Evolutionary conservation across 495 filamentous ascomycete genomes (phyloP).

Genomic region (Xylaria telfairii): DNA sequence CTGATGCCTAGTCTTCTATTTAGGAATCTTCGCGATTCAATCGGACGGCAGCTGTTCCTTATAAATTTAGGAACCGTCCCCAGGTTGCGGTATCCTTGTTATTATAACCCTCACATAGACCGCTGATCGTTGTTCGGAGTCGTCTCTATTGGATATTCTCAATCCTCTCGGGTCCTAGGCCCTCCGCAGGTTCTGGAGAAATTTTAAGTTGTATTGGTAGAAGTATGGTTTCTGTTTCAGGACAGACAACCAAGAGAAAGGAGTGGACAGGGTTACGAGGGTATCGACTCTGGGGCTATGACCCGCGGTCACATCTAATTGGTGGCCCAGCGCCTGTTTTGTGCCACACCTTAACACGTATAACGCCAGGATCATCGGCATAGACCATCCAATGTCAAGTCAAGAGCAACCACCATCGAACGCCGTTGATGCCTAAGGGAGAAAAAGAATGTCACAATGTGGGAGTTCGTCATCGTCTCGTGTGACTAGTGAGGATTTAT

Average conservation of each 20-base stretch:
- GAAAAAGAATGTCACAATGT: conserved; percentile 44
- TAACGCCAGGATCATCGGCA: conserved; percentile 47
- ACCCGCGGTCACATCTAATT: conserved; percentile 37
- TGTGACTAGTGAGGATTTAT: conserved; percentile 46
- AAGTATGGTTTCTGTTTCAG: conserved; percentile 28
- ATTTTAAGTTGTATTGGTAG: conserved; percentile 32
- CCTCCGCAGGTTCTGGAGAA: conserved; percentile 37
- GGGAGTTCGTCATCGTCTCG: conserved; percentile 57
- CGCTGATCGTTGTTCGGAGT: conserved; percentile 22
- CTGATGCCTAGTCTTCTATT: conserved; percentile 34
- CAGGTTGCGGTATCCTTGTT: conserved; percentile 19
- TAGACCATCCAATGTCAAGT: conserved; percentile 52
- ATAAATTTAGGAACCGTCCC: conserved; percentile 14
- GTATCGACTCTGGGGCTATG: conserved; percentile 35
- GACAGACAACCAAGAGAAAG: conserved; percentile 43
- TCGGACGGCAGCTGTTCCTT: conserved; percentile 31
- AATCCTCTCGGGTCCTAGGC: conserved; percentile 27
- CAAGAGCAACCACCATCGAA: conserved; percentile 51
- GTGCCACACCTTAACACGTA: conserved; percentile 45
- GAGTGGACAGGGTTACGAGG: conserved; percentile 52
- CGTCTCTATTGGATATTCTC: conserved; percentile 16
- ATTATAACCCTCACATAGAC: conserved; percentile 29
- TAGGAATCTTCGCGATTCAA: conserved; percentile 32
- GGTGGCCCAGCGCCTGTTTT: conserved; percentile 36
- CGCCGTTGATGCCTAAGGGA: conserved; percentile 60